These are phyloP conservation scores for Nemania diffusa DNA, from an alignment of 2,329 filamentous ascomycete genomes.

Conservation along the genomic window DNA sequence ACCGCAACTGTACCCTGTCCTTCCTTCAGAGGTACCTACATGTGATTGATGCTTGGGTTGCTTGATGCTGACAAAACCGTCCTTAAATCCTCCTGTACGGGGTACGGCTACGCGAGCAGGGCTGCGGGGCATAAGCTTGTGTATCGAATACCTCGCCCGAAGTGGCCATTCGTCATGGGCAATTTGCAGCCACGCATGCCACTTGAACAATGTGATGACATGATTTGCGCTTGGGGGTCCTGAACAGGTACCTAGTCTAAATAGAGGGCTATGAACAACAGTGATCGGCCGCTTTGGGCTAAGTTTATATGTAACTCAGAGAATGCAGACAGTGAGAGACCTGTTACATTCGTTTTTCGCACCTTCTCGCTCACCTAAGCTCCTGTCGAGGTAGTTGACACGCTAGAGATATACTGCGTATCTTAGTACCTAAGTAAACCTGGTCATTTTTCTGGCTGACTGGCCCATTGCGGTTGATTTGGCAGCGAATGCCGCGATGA, in stretches of 20 bases:
- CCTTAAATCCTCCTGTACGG: neutral
- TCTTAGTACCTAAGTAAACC: too few relatives aligned
- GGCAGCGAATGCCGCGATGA: neutral
- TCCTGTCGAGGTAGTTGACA: neutral
- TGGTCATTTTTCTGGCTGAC: neutral
- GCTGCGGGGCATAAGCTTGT: neutral
- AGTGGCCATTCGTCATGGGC: constrained; percentile 15
- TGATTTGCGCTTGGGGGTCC: constrained; percentile 20
- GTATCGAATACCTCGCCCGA: constrained; percentile 6
- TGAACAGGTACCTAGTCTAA: constrained; percentile 6
- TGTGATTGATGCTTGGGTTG: neutral
- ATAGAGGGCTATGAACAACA: neutral
- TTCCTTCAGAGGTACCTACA: neutral
- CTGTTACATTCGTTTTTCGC: neutral
- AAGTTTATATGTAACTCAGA: neutral
- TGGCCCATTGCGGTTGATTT: neutral
- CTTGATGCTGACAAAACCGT: neutral
- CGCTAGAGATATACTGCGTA: neutral
- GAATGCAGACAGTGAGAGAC: neutral
- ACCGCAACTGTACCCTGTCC: constrained; percentile 1
- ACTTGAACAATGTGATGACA: constrained; percentile 21
- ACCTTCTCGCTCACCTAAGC: neutral
- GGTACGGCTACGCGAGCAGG: neutral
- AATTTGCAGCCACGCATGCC: constrained; percentile 17
- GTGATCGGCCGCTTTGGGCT: neutral